These are phyloP conservation scores for Aspergillus taichungensis DNA, from an alignment of 495 filamentous ascomycete genomes.

Conservation along the genomic window DNA sequence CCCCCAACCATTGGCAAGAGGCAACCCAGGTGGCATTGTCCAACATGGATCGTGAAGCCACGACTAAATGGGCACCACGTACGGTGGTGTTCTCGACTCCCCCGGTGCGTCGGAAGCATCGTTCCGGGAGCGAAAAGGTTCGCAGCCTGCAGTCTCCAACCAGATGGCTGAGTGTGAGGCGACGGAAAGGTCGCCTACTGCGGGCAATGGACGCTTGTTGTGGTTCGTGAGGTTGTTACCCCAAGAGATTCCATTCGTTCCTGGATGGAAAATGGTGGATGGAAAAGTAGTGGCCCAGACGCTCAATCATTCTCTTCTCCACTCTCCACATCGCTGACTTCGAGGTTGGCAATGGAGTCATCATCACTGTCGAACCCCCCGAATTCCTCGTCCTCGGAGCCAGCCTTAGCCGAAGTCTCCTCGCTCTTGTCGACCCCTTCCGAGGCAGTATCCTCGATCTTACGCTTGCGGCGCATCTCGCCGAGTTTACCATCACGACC, in stretches of 20 bases:
- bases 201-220: no score
- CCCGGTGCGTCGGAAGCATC: background rate
- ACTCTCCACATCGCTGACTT: conserved; percentile 37
- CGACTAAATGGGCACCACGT: conserved; percentile 5
- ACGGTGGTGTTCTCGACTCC: conserved; percentile 1
- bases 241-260: no score
- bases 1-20: conserved; percentile 2
- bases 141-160: no score
- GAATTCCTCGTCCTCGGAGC: conserved; percentile 27
- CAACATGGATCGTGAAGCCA: conserved; percentile 8
- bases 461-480: conserved; percentile 53
- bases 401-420: conserved; percentile 14
- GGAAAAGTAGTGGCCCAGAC: background rate
- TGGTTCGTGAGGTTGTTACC: no score
- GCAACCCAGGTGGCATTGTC: conserved; percentile 8
- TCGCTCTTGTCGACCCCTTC: conserved; percentile 20
- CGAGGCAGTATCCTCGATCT: conserved; percentile 33
- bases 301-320: conserved; percentile 33
- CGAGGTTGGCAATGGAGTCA: conserved; percentile 36
- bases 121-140: no score
- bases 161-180: no score
- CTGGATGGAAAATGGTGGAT: no score
- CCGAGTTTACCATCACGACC: conserved; percentile 51
- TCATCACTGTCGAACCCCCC: conserved; percentile 30
- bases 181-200: no score